Base-by-base conservation (phyloP, 2,329 filamentous ascomycete species). In the Alternaria brassicae region DNA sequence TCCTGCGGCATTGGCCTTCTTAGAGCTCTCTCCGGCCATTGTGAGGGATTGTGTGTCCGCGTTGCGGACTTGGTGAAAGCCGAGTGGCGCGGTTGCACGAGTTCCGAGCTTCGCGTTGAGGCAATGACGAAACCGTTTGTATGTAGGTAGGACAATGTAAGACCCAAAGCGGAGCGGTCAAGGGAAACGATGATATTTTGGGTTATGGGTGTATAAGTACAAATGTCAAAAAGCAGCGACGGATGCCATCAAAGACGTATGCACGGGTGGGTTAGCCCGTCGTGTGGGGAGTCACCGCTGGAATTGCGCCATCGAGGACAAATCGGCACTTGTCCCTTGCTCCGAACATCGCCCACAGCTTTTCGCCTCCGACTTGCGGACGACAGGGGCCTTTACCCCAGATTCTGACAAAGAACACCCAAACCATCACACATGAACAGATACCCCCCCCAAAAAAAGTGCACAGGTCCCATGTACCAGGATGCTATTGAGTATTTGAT, bases 1-100 rank as follows among this genome's bases (percentile, higher is more conserved):
- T 61, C 72, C 78, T 54, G 77, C 68, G 58, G 67, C 76, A 68
- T 71, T 76, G 66, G 62, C 58, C 64, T 76, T 75, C 62, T 75
- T 77, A 42, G 70, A 72, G 68, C 70, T 67, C 60, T 71, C 73
- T 36, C 64, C 73, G 45, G 74, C 71, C 74, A 77, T 77, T 56
- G 58, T 52, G 48, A 39, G 50, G 50, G 23, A 41, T 60, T 44
- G 40, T 60, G 55, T 49, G 58, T 65, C 61, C 53, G 60, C 50
- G 34, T 32, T 60, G 56, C 57, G 56, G 65, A 59, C 60, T 56
- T 40, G 42, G n/a, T 60, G n/a, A 47, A 52, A 47, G 54, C 44
- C 51, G 57, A 53, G 54, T 55, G 58, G 58, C 51, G 58, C 42
- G 54, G 34, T 17, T 62, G 61, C 47, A 42, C 30, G 54, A 15